Evolutionary conservation across 371 early-diverging fungal species (phyloP).

Genomic region (Mortierella sp.): DNA sequence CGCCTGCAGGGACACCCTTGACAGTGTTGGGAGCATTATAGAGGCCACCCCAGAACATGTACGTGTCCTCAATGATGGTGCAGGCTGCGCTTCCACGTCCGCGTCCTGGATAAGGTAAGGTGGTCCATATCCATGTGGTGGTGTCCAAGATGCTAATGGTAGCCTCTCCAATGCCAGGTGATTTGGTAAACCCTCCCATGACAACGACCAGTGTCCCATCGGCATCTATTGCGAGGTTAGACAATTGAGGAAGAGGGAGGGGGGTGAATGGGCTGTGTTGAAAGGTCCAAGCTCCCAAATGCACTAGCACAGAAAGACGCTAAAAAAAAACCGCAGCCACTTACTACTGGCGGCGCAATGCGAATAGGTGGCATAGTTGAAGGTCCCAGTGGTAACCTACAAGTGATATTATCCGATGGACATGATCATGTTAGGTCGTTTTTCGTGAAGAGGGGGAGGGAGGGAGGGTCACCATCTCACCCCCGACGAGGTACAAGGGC

Average conservation of each 20-base stretch:
- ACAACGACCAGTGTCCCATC: slow-evolving; percentile 36
- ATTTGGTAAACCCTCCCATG: slow-evolving; percentile 29
- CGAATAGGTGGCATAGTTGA: slow-evolving; percentile 15
- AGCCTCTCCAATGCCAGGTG: slow-evolving; percentile 17
- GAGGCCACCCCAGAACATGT: slow-evolving; percentile 46
- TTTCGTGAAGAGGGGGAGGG: no score
- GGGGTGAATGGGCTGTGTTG: not conserved
- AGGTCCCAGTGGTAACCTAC: slow-evolving; percentile 37
- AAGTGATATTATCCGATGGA: not conserved
- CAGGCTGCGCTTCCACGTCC: slow-evolving; percentile 43
- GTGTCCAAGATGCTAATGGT: slow-evolving; percentile 33
- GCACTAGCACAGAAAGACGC: no score
- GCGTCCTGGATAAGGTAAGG: slow-evolving; percentile 3
- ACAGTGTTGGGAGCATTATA: slow-evolving; percentile 14
- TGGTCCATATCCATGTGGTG: slow-evolving; percentile 39
- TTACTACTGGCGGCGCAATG: slow-evolving; percentile 47
- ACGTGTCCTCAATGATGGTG: slow-evolving; percentile 29
- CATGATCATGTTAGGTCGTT: no score
- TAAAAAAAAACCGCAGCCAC: no score
- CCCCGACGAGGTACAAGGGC: no score
- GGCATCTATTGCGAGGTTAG: slow-evolving; percentile 11
- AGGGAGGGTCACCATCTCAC: no score
- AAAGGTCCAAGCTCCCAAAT: no score
- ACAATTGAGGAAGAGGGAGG: not conserved
- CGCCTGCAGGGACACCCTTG: slow-evolving; percentile 11